Evolutionary conservation across 2,329 filamentous ascomycete genomes (phyloP), one percentile per base, ranked within the genome.

Genomic region (Microsporum canis): DNA sequence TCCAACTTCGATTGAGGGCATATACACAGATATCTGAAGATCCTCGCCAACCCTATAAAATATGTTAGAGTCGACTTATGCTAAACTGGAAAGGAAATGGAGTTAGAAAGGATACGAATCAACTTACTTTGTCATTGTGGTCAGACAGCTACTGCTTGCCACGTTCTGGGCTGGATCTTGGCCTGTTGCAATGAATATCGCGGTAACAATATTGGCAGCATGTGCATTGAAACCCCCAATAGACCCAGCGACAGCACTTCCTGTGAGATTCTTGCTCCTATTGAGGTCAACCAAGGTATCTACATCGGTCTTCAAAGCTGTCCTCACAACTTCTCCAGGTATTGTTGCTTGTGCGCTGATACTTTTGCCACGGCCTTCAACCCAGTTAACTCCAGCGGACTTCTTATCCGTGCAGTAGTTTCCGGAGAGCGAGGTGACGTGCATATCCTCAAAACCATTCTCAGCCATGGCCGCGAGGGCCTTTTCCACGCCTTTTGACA

Each of bases 361-460:
- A 65, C 90, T 89, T 82, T 99, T 99, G 68, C 94, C 94, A 72
- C 94, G 88, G 8, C 94, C 94, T 72, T 99, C 92, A 68, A 97
- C 95, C 94, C 94, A 99, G 79, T 99, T 99, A 73, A 99, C 88
- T 12, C 94, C 94, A 27, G 91, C 90, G 2, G 94, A 82, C 79
- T 99, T 99, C 84, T 99, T 99, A 75, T 99, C 94, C 4, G 88
- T 96, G 74, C 94, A 99, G 80, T 89, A 99, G 78, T 99, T 99
- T 62, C 92, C 94, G 41, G 91, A 96, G 1, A 99, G 84, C 3
- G 94, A 90, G 64, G 99, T 85, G 67, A 95, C 95, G 49, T 84
- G 78, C 94, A 99, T 99, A 71, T 99, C 94, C 3, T 94, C 88
- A 71, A 97, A 99, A 41, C 92, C 91, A 65, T 96, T 91, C 41